These are phyloP conservation scores for Paraglomus brasilianum DNA, from an alignment of 192 early-diverging fungal genomes.

Conservation along the genomic window DNA sequence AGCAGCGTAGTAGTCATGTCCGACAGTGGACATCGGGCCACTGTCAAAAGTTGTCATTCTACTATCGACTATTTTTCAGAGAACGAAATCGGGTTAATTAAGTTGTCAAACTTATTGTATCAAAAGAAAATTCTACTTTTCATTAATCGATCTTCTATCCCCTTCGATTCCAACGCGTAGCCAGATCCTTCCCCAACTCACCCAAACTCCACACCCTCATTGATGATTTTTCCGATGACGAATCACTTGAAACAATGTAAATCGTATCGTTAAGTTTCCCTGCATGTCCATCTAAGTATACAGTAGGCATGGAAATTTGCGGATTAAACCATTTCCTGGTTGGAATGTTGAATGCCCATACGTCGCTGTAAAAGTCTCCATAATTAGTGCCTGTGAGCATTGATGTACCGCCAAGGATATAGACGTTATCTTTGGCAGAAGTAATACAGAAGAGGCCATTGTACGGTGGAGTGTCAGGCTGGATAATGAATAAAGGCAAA, in stretches of 20 bases:
- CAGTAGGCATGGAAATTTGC: not conserved
- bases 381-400: too few relatives aligned
- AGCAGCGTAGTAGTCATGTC: constrained; percentile 2
- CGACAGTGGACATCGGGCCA: not conserved
- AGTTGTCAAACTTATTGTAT: too few relatives aligned
- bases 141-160: too few relatives aligned
- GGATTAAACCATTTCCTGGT: constrained; percentile 8
- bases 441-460: too few relatives aligned
- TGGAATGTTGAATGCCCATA: constrained; percentile 5
- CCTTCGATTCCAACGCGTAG: too few relatives aligned
- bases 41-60: too few relatives aligned
- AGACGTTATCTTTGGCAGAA: constrained; percentile 3
- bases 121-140: too few relatives aligned
- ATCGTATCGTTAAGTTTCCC: constrained; percentile 12
- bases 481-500: too few relatives aligned
- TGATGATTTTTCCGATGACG: not conserved
- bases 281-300: not conserved
- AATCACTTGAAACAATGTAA: not conserved
- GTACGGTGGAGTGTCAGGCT: too few relatives aligned
- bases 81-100: too few relatives aligned
- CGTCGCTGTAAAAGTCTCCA: not conserved
- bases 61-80: too few relatives aligned
- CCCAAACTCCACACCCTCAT: constrained; percentile 10
- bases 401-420: not conserved
- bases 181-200: too few relatives aligned